Conservation (phyloP, 2,329 filamentous ascomycete genomes). For the Sarocladiaceae sp. region DNA sequence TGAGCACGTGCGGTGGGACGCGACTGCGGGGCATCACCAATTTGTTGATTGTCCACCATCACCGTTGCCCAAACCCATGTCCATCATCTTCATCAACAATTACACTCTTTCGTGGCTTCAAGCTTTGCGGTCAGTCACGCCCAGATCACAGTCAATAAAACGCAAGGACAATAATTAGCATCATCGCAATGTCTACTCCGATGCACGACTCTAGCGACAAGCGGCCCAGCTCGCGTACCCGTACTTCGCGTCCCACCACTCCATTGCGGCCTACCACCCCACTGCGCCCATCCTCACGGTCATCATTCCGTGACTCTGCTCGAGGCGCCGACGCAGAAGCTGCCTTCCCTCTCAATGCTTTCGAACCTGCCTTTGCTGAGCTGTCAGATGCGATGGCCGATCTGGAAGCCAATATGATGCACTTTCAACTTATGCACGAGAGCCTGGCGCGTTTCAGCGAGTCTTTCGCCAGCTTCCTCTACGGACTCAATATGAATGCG, state of each 20-base stretch:
- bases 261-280: slow-evolving; percentile 90
- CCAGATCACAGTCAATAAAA: slow-evolving; percentile 1
- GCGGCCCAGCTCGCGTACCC: slow-evolving; percentile 54
- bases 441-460: slow-evolving; percentile 89
- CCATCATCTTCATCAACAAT: neutral
- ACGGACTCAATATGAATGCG: slow-evolving; percentile 97
- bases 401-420: slow-evolving; percentile 94
- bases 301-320: slow-evolving; percentile 75
- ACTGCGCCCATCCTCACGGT: slow-evolving; percentile 81
- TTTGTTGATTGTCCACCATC: slow-evolving; percentile 3
- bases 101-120: too few relatives aligned
- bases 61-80: neutral
- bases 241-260: slow-evolving; percentile 75
- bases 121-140: too few relatives aligned
- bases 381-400: slow-evolving; percentile 91
- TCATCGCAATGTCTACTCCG: slow-evolving; percentile 21
- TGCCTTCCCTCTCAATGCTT: slow-evolving; percentile 66
- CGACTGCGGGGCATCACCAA: slow-evolving; percentile 3
- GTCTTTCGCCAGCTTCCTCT: slow-evolving; percentile 91
- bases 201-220: slow-evolving; percentile 21
- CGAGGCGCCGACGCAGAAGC: slow-evolving; percentile 46
- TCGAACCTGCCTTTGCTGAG: slow-evolving; percentile 90
- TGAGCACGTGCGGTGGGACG: slow-evolving; percentile 2
- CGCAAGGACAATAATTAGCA: slow-evolving; percentile 1
- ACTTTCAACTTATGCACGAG: slow-evolving; percentile 95